Percentiles rank a stretch among this genome's conserved stretches.
phyloP scores from a whole-genome alignment of 345 rosid species.

The Eucalyptus decipiens region DNA sequence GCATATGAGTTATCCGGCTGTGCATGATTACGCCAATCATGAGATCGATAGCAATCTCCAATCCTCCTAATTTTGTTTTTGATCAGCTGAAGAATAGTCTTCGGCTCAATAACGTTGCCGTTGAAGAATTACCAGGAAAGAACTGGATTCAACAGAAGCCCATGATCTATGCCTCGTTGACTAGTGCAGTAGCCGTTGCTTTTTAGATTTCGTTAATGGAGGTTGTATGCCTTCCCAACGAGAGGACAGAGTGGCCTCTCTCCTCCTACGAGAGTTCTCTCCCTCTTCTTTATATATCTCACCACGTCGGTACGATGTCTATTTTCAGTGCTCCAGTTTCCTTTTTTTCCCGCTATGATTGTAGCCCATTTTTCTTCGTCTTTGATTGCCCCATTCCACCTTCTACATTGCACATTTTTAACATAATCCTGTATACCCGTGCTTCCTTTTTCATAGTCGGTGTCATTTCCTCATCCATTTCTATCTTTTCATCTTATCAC shows the following conservation, averaged over 20 bases:
- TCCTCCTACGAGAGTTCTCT: not conserved
- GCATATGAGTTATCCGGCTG: not conserved
- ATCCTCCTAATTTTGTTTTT: not conserved
- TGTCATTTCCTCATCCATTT: not conserved
- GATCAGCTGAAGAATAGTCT: not conserved
- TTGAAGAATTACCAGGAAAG: not conserved
- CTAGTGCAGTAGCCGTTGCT: not conserved
- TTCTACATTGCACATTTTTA: too few species aligned
- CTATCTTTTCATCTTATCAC: not conserved
- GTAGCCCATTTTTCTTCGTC: too few species aligned
- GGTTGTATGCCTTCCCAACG: not conserved
- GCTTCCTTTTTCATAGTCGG: not conserved
- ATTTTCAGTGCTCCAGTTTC: not conserved
- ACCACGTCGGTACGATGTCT: not conserved
- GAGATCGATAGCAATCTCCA: not conserved
- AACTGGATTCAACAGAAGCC: not conserved
- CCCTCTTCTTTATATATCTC: not conserved
- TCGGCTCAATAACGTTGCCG: not conserved
- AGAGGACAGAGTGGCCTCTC: not conserved
- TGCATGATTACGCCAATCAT: not conserved
- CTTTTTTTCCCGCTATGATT: not conserved
- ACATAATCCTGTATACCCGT: too few species aligned
- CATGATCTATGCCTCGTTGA: not conserved
- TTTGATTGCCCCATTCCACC: too few species aligned
- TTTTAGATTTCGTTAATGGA: not conserved